A percentile compares a stretch with the other conserved stretches of the same genome.
phyloP scores from a whole-genome alignment of 805 yeast genomes.

The Ascoidea asiatica region DNA sequence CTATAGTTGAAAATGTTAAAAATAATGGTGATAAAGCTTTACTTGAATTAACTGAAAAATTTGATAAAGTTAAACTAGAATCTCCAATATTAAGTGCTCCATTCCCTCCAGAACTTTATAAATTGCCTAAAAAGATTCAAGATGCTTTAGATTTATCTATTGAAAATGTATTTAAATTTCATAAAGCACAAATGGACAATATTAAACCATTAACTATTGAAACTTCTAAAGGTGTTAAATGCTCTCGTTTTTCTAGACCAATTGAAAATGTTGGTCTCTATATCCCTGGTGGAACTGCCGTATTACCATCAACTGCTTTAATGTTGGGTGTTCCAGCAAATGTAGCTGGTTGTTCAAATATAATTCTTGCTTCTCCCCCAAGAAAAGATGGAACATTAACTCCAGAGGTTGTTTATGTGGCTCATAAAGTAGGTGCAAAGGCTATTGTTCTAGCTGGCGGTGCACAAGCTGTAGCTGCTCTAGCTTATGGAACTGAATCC shows the following conservation, averaged over 20 bases:
- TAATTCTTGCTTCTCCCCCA: conserved; percentile 91
- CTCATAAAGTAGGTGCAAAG: conserved; percentile 87
- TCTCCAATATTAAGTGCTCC: conserved; percentile 81
- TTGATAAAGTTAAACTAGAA: conserved; percentile 67
- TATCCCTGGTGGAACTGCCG: conserved; percentile 98
- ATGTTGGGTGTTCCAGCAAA: conserved; percentile 98
- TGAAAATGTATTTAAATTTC: conserved; percentile 82
- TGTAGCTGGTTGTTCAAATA: conserved; percentile 94
- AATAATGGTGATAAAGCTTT: conserved; percentile 75
- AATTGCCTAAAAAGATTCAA: conserved; percentile 58
- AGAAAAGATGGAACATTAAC: conserved; percentile 84
- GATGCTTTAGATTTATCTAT: conserved; percentile 83
- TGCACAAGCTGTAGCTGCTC: conserved; percentile 97
- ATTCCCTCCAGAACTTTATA: conserved; percentile 65
- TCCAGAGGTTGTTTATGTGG: conserved; percentile 96
- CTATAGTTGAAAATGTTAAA: conserved; percentile 73
- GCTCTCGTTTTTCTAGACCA: conserved; percentile 92
- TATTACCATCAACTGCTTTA: conserved; percentile 92
- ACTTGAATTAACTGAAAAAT: conserved; percentile 79
- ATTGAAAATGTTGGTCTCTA: conserved; percentile 91
- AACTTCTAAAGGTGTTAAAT: conserved; percentile 85
- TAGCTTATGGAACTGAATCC: conserved; percentile 95
- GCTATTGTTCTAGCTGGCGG: conserved; percentile 95
- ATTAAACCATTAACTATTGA: conserved; percentile 67
- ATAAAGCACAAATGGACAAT: conserved; percentile 75